Evolutionary conservation across 345 rosid species (phyloP).

Genomic region (Populus nigra): DNA sequence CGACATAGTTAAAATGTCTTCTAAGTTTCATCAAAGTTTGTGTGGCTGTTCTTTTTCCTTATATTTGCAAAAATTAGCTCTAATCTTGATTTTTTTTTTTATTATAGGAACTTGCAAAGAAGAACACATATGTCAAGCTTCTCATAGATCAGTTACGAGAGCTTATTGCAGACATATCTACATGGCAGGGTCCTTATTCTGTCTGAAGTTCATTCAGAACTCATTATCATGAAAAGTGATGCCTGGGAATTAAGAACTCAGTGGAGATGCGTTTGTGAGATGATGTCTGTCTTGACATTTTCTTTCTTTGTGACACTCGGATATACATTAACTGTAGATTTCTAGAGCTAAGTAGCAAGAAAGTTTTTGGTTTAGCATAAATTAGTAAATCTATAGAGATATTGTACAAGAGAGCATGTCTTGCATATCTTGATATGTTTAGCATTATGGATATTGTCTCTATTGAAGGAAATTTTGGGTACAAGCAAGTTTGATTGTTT

Average conservation of each 20-base stretch:
- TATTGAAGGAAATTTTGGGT: not conserved
- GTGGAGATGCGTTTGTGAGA: constrained; percentile 1
- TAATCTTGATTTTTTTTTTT: not conserved
- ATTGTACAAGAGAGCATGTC: not conserved
- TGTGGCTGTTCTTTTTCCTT: not conserved
- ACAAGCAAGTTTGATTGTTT: not conserved
- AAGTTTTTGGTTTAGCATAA: not conserved
- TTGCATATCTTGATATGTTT: constrained; percentile 5
- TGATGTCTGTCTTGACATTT: constrained; percentile 5
- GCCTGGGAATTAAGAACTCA: not conserved
- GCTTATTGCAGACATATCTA: constrained; percentile 70
- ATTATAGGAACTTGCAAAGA: constrained; percentile 70
- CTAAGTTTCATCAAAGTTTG: not conserved
- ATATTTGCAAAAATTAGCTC: not conserved
- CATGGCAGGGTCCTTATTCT: constrained; percentile 93
- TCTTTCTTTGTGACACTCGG: not conserved
- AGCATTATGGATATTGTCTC: not conserved
- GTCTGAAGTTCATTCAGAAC: constrained; percentile 9
- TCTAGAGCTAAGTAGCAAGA: not conserved
- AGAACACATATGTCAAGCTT: constrained; percentile 66
- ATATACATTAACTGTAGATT: not conserved
- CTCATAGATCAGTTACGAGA: constrained; percentile 78
- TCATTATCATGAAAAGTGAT: not conserved
- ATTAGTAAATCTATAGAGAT: not conserved
- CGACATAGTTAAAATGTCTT: not conserved